Evolutionary conservation across 179 eudicot species (phyloP), one percentile per base, ranked within the genome.

Genomic region (Silene coronaria): DNA sequence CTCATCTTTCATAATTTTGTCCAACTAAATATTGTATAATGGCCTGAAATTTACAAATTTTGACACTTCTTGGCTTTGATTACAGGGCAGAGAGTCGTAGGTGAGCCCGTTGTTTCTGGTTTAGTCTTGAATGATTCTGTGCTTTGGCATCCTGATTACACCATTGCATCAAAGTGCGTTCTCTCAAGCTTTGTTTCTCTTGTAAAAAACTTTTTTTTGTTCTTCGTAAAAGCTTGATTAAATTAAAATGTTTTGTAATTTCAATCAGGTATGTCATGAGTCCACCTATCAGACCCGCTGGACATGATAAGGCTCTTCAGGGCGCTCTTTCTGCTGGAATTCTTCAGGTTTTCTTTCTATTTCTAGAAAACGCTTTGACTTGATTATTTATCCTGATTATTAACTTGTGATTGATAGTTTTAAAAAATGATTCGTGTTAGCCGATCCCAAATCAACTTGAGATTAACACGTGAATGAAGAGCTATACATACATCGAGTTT

Each of bases 81-180:
- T 79, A 68, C 86, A 94, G 98, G 99, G 67, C 99, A 90, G 78
- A 88, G 88, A 76, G 99, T 95, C 82, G 76, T 89, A 27, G 99
- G 99, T 57, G 99, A 95, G 86, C 85, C 99, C 2, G 90, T 95
- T 21, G 95, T 88, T 74, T 88, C 99, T 21, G 92, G 95, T 66
- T 80, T 95, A 79, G 58, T 89, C 78, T 86, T 95, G 77, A 88
- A 95, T 76, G 96, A 95, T 87, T 83, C 97, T 36, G 85, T 79
- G 76, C 96, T 90, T 38, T 95, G 99, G 99, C 85, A 95, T 87
- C 93, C 96, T 76, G 98, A 95, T 72, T 95, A 88, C 84, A 80
- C 72, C 75, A 83, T 84, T 72, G 97, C 99, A 63, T 88, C 99
- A 58, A 95, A 85, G 98, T 77, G 87, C 84, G 93, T 70, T 13